These are phyloP conservation scores for Fusarium compactum DNA, from an alignment of 2,329 filamentous ascomycete genomes.

Conservation along the genomic window DNA sequence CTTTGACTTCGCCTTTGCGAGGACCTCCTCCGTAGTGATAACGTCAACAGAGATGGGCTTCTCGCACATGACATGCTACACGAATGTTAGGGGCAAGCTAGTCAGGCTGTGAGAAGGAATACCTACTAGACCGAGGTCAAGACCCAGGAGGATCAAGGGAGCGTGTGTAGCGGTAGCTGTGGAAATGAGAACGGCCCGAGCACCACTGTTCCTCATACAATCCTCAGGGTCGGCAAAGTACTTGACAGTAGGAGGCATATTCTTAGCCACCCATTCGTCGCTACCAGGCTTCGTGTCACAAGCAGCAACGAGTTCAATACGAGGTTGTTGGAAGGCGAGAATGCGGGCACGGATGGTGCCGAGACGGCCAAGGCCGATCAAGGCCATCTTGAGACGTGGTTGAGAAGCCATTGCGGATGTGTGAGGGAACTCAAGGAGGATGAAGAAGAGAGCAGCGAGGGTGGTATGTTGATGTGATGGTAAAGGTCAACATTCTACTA, in stretches of 20 bases:
- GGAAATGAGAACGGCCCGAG: conserved; percentile 47
- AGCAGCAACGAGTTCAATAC: conserved; percentile 51
- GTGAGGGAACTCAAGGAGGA: not conserved
- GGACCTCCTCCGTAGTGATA: no score
- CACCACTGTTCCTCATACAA: conserved; percentile 47
- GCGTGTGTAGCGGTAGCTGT: conserved; percentile 50
- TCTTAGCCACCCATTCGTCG: conserved; percentile 50
- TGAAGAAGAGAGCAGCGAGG: no score
- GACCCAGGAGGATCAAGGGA: conserved; percentile 40
- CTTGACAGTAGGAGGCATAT: conserved; percentile 45
- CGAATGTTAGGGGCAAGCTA: not conserved
- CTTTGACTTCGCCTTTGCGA: no score
- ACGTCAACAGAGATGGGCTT: no score
- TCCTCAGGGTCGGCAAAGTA: conserved; percentile 46
- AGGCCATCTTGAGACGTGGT: conserved; percentile 35
- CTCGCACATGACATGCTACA: conserved; percentile 31
- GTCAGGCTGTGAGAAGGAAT: not conserved
- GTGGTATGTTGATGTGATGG: not conserved
- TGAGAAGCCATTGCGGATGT: conserved; percentile 28
- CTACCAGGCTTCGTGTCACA: conserved; percentile 51
- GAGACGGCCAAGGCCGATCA: conserved; percentile 49
- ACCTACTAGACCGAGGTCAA: conserved; percentile 37
- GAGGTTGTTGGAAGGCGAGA: conserved; percentile 51
- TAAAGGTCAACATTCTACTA: not conserved
- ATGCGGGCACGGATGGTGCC: conserved; percentile 50